phyloP scores from a whole-genome alignment of 768 basidiomycete species.

The Fistulinella prunicolor region DNA sequence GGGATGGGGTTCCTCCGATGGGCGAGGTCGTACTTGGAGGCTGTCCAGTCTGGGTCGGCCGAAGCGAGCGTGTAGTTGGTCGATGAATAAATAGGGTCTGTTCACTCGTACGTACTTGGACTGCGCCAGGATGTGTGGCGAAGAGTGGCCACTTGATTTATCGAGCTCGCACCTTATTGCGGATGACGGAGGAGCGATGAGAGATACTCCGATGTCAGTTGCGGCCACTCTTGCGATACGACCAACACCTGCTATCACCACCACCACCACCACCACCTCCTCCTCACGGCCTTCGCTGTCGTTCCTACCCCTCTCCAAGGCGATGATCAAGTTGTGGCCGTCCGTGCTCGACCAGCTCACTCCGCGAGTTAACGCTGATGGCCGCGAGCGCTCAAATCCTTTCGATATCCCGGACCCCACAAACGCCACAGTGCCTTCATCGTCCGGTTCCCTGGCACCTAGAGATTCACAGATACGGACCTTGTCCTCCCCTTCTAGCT shows the following conservation, averaged over 20 bases:
- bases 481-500: constrained; percentile 7
- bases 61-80: too few species aligned
- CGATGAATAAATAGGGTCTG: too few species aligned
- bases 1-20: constrained; percentile 48
- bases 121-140: too few species aligned
- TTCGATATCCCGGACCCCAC: constrained; percentile 51
- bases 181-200: too few species aligned
- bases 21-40: constrained; percentile 33
- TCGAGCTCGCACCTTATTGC: too few species aligned
- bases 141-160: too few species aligned
- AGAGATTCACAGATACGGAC: constrained; percentile 13
- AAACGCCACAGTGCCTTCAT: constrained; percentile 18
- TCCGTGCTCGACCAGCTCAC: constrained; percentile 55
- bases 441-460: constrained; percentile 12
- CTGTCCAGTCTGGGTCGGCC: too few species aligned
- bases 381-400: constrained; percentile 53
- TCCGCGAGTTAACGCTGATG: constrained; percentile 46
- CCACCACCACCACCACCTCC: constrained; percentile 14
- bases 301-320: constrained; percentile 26
- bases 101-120: too few species aligned
- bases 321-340: constrained; percentile 74
- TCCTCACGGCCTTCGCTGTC: constrained; percentile 21
- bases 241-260: too few species aligned
- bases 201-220: too few species aligned
- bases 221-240: too few species aligned